Conservation (phyloP, 352 stramenopile species). For the Phytophthora syringae region DNA sequence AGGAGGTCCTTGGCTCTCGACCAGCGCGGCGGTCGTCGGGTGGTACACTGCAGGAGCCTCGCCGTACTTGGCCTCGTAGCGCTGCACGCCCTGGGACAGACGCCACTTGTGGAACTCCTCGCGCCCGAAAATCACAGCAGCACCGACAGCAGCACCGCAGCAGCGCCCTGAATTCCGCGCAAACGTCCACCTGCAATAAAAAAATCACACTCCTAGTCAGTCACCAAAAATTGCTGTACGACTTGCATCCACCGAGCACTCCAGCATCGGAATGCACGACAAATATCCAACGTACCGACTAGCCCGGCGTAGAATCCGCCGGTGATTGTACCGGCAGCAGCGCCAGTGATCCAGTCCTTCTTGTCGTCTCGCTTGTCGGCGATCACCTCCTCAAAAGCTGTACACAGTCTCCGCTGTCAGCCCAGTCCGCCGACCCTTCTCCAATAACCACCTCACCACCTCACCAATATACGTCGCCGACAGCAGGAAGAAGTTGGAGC, state of each 20-base stretch:
- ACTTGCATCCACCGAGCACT: background rate
- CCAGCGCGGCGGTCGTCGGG: slow-evolving; percentile 60
- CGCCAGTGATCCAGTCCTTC: slow-evolving; percentile 66
- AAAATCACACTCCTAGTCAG: background rate
- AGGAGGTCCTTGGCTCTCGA: slow-evolving; percentile 67
- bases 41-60: slow-evolving; percentile 66
- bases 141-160: slow-evolving; percentile 66
- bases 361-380: slow-evolving; percentile 64
- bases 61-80: slow-evolving; percentile 85
- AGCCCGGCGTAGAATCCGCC: slow-evolving; percentile 77
- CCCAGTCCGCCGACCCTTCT: background rate
- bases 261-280: background rate
- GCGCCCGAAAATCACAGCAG: slow-evolving; percentile 64
- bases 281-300: slow-evolving; percentile 41
- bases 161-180: slow-evolving; percentile 70
- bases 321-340: slow-evolving; percentile 62
- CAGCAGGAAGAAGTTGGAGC: slow-evolving; percentile 85
- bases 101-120: slow-evolving; percentile 84
- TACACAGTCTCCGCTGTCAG: background rate
- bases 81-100: slow-evolving; percentile 71
- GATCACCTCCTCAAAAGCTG: slow-evolving; percentile 83
- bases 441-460: background rate
- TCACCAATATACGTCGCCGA: slow-evolving; percentile 87
- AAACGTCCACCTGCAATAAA: slow-evolving; percentile 59
- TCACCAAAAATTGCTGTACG: background rate